Conservation (phyloP, 108 stramenopile genomes). For the Cyclostephanos invisitatus region DNA sequence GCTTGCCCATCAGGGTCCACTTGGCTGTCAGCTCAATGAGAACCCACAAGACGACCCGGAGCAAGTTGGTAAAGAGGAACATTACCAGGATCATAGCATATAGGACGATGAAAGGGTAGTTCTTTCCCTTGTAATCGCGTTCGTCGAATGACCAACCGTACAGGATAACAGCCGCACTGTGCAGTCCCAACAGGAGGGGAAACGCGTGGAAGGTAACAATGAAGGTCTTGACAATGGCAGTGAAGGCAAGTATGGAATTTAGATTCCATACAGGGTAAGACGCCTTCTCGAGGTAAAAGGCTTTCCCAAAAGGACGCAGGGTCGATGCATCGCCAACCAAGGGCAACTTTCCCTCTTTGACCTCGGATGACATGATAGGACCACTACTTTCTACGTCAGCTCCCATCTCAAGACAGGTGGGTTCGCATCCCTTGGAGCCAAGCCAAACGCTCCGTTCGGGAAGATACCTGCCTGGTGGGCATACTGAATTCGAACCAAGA, state of each 20-base stretch:
- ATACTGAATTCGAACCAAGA: conserved; percentile 58
- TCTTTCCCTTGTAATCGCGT: conserved; percentile 35
- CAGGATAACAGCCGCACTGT: conserved; percentile 40
- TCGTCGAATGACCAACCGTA: conserved; percentile 38
- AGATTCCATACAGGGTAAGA: conserved; percentile 56
- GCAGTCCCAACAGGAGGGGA: conserved; percentile 16
- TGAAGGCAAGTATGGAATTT: conserved; percentile 37
- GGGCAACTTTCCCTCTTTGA: conserved; percentile 28
- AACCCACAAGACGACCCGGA: conserved; percentile 37
- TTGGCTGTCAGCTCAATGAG: conserved; percentile 55
- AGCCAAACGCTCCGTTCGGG: conserved; percentile 33
- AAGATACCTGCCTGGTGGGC: conserved; percentile 53
- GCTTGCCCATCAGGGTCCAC: conserved; percentile 56
- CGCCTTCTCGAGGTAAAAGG: conserved; percentile 55
- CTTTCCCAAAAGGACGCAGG: conserved; percentile 58
- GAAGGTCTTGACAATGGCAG: conserved; percentile 28
- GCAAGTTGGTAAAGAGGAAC: conserved; percentile 32
- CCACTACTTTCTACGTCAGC: conserved; percentile 20
- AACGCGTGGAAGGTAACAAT: conserved; percentile 40
- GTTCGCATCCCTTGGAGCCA: conserved; percentile 56
- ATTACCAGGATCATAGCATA: conserved; percentile 30
- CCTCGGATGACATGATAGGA: conserved; percentile 2
- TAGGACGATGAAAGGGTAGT: conserved; percentile 18
- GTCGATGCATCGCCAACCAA: not conserved
- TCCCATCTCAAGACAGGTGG: conserved; percentile 50